Percentiles rank a stretch among this genome's conserved stretches.
phyloP scores from a whole-genome alignment of 2,329 filamentous ascomycete species.

The Aureobasidium sp. region DNA sequence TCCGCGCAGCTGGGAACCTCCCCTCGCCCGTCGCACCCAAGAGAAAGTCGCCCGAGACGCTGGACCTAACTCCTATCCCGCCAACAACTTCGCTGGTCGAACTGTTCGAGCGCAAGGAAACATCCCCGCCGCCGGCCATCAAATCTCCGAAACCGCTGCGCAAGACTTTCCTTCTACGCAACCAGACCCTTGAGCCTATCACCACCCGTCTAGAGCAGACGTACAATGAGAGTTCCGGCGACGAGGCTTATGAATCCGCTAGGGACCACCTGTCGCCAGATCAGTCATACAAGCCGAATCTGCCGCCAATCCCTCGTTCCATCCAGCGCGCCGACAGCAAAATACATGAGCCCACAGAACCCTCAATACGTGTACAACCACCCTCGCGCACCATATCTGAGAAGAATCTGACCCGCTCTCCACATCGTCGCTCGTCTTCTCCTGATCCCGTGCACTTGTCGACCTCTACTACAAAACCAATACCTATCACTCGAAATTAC shows the following conservation, averaged over 20 bases:
- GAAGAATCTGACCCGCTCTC: background rate
- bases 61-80: slow-evolving; percentile 51
- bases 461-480: slow-evolving; percentile 29
- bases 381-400: background rate
- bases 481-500: slow-evolving; percentile 51
- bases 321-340: slow-evolving; percentile 15
- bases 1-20: background rate
- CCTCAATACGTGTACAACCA: slow-evolving; percentile 2
- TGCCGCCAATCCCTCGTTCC: slow-evolving; percentile 29
- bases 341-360: background rate
- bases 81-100: slow-evolving; percentile 58
- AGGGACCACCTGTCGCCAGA: slow-evolving; percentile 13
- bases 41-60: background rate
- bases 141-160: slow-evolving; percentile 33
- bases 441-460: slow-evolving; percentile 24
- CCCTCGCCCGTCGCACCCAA: background rate
- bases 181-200: slow-evolving; percentile 3
- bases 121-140: slow-evolving; percentile 9
- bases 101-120: slow-evolving; percentile 53
- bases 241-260: slow-evolving; percentile 19
- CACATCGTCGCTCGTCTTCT: slow-evolving; percentile 18
- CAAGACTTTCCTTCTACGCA: slow-evolving; percentile 13
- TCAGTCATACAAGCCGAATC: slow-evolving; percentile 19
- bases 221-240: slow-evolving; percentile 16
- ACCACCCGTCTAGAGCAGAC: slow-evolving; percentile 4